Evolutionary conservation across 306 rosid species (phyloP), one percentile per base, ranked within the genome.

Genomic region (Gillenia trifoliata): DNA sequence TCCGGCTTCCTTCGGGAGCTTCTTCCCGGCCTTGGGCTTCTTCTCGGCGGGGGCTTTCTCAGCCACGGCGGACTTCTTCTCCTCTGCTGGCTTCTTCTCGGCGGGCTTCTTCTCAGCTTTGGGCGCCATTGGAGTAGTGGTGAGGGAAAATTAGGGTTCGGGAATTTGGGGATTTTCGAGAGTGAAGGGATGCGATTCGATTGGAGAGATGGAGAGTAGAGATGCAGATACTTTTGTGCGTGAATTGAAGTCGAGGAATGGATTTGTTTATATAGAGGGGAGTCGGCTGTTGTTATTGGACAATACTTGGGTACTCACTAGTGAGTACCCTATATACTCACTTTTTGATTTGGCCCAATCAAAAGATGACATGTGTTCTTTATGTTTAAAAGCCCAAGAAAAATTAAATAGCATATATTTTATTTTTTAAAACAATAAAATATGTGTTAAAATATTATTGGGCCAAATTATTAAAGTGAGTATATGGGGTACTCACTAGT

Each of bases 21-120:
- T 90, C 89, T 90, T 90, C 0, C 96, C 96, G 4, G 92, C 92
- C 87, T 88, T 90, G 0, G 89, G 96, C 73, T 88, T 90, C 87
- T 90, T 90, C 86, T 90, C 92, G 0, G 89, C 96, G 8, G 92
- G 96, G 0, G 87, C 89, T 49, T 88, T 90, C 82, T 90, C 92
- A 0, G 88, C 96, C 3, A 78, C 88, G 0, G 89, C 72, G 0
- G 90, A 56, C 12, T 90, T 90, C 82, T 85, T 89, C 84, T 87
- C 91, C 71, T 90, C 96, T 0, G 85, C 89, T 0, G 96, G 96
- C 15, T 90, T 86, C 79, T 90, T 90, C 78, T 90, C 92, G 10
- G 81, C 83, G 1, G 87, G 81, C 49, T 78, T 78, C 60, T 78
- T 78, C 52, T 77, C 81, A 0, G 82, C 82, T 10, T 78, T 78